Conservation (phyloP, 768 basidiomycete genomes). For the Tulasnella sp. region DNA sequence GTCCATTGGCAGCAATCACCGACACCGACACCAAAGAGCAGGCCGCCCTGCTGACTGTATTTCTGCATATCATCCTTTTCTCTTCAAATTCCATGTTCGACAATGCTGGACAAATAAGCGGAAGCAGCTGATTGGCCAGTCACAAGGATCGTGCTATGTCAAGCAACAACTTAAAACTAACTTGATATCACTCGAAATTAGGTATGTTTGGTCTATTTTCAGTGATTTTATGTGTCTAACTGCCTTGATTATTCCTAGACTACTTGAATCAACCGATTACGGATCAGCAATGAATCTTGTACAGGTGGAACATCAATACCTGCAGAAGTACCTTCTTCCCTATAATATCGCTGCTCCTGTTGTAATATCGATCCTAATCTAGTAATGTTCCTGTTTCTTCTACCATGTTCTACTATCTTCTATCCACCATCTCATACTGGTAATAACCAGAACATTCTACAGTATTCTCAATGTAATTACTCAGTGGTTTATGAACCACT, state of each 20-base stretch:
- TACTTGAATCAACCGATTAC: conserved; percentile 18
- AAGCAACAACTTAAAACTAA: conserved; percentile 15
- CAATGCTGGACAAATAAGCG: conserved; percentile 30
- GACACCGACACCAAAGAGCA: conserved; percentile 29
- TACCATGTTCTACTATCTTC: no score
- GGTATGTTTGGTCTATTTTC: conserved; percentile 12
- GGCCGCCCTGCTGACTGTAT: conserved; percentile 24
- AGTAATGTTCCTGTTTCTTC: no score
- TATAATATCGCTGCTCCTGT: no score
- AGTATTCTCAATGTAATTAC: no score
- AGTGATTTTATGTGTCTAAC: conserved; percentile 19
- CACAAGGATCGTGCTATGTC: not conserved
- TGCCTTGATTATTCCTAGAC: conserved; percentile 21
- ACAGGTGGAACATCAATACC: not conserved
- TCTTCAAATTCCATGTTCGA: conserved; percentile 31
- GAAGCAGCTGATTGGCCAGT: conserved; percentile 20
- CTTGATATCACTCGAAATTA: conserved; percentile 17
- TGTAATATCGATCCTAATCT: no score
- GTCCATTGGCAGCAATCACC: conserved; percentile 22
- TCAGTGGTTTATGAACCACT: no score
- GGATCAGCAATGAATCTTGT: not conserved
- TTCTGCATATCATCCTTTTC: conserved; percentile 23
- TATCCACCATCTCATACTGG: no score
- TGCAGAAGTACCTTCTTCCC: not conserved
- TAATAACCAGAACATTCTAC: no score